Percentiles rank a stretch among this genome's conserved stretches.
Evolutionary conservation across 2,329 filamentous ascomycete species (phyloP).

Genomic region (Neopestalotiopsis clavispora): DNA sequence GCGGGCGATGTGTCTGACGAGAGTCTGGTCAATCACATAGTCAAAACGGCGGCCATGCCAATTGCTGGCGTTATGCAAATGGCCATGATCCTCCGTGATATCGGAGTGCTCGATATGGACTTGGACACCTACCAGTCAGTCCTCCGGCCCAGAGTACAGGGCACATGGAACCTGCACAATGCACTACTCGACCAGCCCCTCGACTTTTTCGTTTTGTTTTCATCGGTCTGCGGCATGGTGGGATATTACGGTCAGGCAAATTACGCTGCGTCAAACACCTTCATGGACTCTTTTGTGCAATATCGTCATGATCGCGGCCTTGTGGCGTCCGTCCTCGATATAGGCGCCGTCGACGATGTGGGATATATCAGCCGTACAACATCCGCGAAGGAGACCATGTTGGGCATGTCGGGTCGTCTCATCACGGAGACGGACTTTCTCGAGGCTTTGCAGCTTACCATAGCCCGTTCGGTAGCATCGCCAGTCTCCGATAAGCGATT

Average conservation of each 20-base stretch:
- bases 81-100: constrained; percentile 29
- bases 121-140: constrained; percentile 40
- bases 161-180: constrained; percentile 49
- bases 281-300: constrained; percentile 29
- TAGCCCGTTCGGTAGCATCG: no score
- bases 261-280: constrained; percentile 37
- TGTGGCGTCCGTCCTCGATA: constrained; percentile 16
- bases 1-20: constrained; percentile 35
- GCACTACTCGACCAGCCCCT: constrained; percentile 21
- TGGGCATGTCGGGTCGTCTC: no score
- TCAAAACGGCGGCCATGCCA: neutral
- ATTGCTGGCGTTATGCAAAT: no score
- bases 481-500: no score
- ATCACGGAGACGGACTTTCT: no score
- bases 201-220: constrained; percentile 38
- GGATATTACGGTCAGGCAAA: constrained; percentile 32
- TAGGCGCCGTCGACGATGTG: constrained; percentile 19
- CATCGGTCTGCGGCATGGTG: constrained; percentile 27
- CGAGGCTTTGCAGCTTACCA: no score
- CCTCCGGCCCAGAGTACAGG: constrained; percentile 44
- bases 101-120: constrained; percentile 41
- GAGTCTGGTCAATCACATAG: constrained; percentile 29
- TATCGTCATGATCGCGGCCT: constrained; percentile 19
- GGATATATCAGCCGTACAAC: constrained; percentile 19
- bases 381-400: no score